Conservation (phyloP, 2,329 filamentous ascomycete species). For the Dothidotthia symphoricarpi region DNA sequence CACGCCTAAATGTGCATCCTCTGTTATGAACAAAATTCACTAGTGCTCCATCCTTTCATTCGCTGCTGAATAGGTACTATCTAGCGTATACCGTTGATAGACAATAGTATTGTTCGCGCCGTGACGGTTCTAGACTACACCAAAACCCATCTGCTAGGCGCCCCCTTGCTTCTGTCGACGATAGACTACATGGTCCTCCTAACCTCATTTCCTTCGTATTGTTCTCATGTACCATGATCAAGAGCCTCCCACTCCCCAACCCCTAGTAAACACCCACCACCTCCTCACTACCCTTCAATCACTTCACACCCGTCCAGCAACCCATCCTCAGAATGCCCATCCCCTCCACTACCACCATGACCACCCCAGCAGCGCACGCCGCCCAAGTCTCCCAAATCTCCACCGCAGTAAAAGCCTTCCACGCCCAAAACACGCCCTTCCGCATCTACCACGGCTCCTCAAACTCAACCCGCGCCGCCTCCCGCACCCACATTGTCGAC, state of each 20-base stretch:
- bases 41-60: too few species aligned
- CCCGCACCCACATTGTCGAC: conserved; percentile 33
- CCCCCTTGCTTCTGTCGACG: background rate
- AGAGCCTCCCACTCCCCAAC: too few species aligned
- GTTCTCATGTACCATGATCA: background rate
- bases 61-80: background rate
- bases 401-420: conserved; percentile 7
- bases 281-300: too few species aligned
- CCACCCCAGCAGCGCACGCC: conserved; percentile 5
- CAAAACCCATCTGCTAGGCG: background rate
- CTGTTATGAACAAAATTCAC: too few species aligned
- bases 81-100: background rate
- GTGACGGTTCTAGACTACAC: too few species aligned
- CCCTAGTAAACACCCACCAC: background rate
- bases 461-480: conserved; percentile 35
- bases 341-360: conserved; percentile 1
- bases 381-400: conserved; percentile 10
- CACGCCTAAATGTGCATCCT: too few species aligned
- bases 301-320: too few species aligned
- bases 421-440: conserved; percentile 32
- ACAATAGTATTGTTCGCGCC: too few species aligned
- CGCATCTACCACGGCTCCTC: conserved; percentile 55
- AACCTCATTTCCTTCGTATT: conserved; percentile 2
- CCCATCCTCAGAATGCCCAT: too few species aligned
- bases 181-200: background rate